Evolutionary conservation across 352 stramenopile genomes (phyloP).

Genomic region (Phytophthora nicotianae): DNA sequence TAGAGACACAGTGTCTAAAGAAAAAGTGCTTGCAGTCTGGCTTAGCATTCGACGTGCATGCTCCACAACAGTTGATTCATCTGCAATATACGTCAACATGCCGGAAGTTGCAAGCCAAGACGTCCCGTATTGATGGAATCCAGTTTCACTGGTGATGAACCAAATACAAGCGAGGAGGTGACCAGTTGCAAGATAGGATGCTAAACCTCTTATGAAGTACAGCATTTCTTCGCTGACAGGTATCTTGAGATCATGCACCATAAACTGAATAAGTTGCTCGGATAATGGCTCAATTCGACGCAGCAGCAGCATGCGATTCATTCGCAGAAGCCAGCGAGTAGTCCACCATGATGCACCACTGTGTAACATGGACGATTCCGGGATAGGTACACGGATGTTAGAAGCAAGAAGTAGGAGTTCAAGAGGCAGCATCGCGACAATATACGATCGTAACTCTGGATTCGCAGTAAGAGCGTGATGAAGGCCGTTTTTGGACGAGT

Average conservation of each 20-base stretch:
- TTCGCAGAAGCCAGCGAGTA: constrained; percentile 48
- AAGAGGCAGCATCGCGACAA: constrained; percentile 49
- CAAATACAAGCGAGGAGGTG: constrained; percentile 72
- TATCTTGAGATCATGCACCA: constrained; percentile 62
- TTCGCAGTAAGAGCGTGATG: constrained; percentile 14
- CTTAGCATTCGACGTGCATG: constrained; percentile 13
- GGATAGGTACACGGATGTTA: constrained; percentile 14
- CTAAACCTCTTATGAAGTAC: constrained; percentile 49
- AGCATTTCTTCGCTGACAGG: constrained; percentile 46
- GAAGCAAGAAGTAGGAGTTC: constrained; percentile 43
- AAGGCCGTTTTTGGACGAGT: background rate
- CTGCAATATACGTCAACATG: constrained; percentile 49
- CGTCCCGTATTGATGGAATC: constrained; percentile 41
- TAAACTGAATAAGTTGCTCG: constrained; percentile 61
- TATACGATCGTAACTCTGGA: constrained; percentile 37
- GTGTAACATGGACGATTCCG: background rate
- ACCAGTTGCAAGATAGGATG: constrained; percentile 54
- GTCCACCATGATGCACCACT: constrained; percentile 37
- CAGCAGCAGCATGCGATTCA: constrained; percentile 62
- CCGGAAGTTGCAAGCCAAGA: constrained; percentile 53
- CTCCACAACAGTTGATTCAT: constrained; percentile 6
- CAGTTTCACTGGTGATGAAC: constrained; percentile 52
- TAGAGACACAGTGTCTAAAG: constrained; percentile 38
- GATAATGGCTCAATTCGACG: constrained; percentile 47
- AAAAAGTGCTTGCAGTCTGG: constrained; percentile 6